phyloP scores from a whole-genome alignment of 1,139 yeast genomes.

The Candida sanyaensis region DNA sequence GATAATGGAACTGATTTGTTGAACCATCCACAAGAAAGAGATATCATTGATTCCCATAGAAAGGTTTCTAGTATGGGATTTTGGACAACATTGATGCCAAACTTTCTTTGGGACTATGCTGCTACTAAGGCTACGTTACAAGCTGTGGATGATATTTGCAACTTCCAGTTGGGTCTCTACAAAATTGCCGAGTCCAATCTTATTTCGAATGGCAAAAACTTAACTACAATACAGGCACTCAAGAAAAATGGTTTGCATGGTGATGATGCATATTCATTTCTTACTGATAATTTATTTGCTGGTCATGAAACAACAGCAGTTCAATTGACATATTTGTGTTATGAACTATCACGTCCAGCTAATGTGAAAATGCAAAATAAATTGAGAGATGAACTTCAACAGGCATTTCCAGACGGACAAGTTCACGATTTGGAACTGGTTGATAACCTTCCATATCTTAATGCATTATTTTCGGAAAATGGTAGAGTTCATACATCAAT shows the following conservation, averaged over 20 bases:
- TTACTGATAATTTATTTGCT: conserved; percentile 52
- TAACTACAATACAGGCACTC: conserved; percentile 38
- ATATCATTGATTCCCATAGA: conserved; percentile 51
- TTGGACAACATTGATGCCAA: conserved; percentile 67
- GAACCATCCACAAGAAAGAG: conserved; percentile 35
- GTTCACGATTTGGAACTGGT: conserved; percentile 39
- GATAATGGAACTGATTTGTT: conserved; percentile 46
- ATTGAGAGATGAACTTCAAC: conserved; percentile 44
- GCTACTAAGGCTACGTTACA: conserved; percentile 41
- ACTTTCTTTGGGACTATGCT: conserved; percentile 50
- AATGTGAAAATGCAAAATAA: conserved; percentile 41
- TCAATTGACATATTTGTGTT: conserved; percentile 59
- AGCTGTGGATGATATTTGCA: conserved; percentile 42
- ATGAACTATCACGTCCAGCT: conserved; percentile 57
- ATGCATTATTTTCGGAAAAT: conserved; percentile 60
- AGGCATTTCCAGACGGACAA: conserved; percentile 29
- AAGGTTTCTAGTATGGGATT: conserved; percentile 66
- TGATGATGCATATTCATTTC: conserved; percentile 39
- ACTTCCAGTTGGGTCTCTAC: conserved; percentile 55
- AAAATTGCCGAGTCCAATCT: conserved; percentile 34
- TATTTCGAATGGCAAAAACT: conserved; percentile 21
- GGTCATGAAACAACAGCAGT: conserved; percentile 81
- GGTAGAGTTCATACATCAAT: conserved; percentile 67
- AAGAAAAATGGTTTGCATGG: conserved; percentile 34
- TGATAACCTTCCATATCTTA: conserved; percentile 55